Evolutionary conservation across 805 yeast genomes (phyloP), one percentile per base, ranked within the genome.

Genomic region (Sugiyamaella qingdaonensis): DNA sequence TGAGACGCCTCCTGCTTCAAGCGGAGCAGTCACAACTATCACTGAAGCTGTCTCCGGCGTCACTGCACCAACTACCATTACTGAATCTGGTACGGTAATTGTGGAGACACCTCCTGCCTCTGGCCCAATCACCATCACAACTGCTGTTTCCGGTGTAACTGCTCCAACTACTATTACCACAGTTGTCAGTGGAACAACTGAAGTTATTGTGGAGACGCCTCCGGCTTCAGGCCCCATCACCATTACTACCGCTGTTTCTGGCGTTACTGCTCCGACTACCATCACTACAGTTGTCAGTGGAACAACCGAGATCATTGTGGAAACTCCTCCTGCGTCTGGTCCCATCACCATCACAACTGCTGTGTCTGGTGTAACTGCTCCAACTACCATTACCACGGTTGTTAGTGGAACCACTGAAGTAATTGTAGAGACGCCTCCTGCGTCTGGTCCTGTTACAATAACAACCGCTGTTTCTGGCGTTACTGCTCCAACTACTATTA

Each of bases 401-500:
- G 33, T 18, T 4, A 18, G 51, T 14, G 46, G 49, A 31, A 21
- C 29, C 18, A 21, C 29, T 41, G 45, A 41, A 41, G 45, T 41
- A 4, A 41, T 41, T 5, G 45, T 41, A 5, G 45, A 41, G 45
- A 41, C 45, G 5, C 45, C 45, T 41, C 16, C 47, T 44, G 19
- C 14, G 4, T 16, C 34, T 18, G 47, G 47, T 16, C 47, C 47
- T 16, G 49, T 47, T 14, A 51, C 54, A 14, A 34, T 51, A 2
- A 51, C 54, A 2, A 42, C 47, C 24, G 32, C 48, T 7, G 41
- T 35, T 21, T 24, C 47, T 4, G 47, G 54, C 24, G 41, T 29
- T 7, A 24, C 41, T 24, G 54, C 54, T 37, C 41, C 54, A 5
- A 37, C 54, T 16, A 51, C 49, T 9, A 47, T 51, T 16, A 51